Evolutionary conservation across 1,284 basidiomycete species (phyloP).

Genomic region (Leccinum pachyderme): DNA sequence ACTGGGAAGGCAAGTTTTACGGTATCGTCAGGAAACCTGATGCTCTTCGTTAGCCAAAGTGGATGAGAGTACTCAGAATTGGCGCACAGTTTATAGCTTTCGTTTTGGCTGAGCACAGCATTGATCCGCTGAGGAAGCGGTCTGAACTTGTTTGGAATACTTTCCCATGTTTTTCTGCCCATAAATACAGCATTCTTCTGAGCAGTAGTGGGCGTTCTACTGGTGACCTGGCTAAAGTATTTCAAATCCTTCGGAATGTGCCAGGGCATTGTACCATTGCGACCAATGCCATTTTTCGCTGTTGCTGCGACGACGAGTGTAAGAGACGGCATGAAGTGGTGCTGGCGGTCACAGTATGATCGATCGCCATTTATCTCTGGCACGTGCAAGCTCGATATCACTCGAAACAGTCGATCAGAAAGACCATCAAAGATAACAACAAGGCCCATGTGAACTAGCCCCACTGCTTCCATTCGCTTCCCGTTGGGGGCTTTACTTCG

Average conservation of each 20-base stretch:
- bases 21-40: constrained; percentile 16
- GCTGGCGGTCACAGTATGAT: neutral
- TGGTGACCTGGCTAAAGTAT: constrained; percentile 86
- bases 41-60: constrained; percentile 1
- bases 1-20: constrained; percentile 5
- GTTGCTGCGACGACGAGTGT: constrained; percentile 96
- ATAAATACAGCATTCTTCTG: constrained; percentile 84
- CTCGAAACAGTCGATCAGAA: neutral
- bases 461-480: constrained; percentile 82
- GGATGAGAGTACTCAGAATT: neutral
- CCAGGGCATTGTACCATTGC: constrained; percentile 83
- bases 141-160: constrained; percentile 87
- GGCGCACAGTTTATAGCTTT: constrained; percentile 64
- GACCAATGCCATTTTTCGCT: constrained; percentile 84
- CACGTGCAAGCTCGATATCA: too few species aligned
- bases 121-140: constrained; percentile 82
- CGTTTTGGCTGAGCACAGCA: constrained; percentile 74
- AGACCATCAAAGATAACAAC: neutral
- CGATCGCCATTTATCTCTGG: neutral
- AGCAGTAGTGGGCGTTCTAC: constrained; percentile 52
- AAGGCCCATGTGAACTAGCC: constrained; percentile 31
- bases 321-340: constrained; percentile 49
- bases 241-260: constrained; percentile 86
- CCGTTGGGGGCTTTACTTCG: constrained; percentile 77
- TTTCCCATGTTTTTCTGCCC: constrained; percentile 98